phyloP scores from a whole-genome alignment of 768 basidiomycete genomes.

The Tricholoma flavovirens region DNA sequence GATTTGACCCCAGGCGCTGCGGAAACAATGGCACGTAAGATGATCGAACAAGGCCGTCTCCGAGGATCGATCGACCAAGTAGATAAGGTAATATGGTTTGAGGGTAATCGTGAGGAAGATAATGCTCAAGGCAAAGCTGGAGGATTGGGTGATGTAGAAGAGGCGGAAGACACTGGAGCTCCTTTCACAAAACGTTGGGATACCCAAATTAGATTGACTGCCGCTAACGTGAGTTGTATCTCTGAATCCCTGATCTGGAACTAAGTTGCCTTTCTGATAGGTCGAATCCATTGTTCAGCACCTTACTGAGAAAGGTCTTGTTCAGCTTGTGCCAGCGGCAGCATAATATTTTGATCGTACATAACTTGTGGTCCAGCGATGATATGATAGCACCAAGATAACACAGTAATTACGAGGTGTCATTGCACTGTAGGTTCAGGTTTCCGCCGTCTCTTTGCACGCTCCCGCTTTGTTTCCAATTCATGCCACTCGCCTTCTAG shows the following conservation, averaged over 20 bases:
- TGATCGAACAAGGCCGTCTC: slow-evolving; percentile 96
- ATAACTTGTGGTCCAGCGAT: slow-evolving; percentile 9
- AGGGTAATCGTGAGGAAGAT: slow-evolving; percentile 80
- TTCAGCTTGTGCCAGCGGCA: slow-evolving; percentile 30
- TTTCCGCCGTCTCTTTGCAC: slow-evolving; percentile 74
- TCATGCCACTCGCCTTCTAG: slow-evolving; percentile 98
- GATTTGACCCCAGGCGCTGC: slow-evolving; percentile 89
- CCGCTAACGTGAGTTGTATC: slow-evolving; percentile 62
- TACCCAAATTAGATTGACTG: slow-evolving; percentile 82
- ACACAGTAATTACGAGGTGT: slow-evolving; percentile 22
- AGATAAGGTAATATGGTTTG: slow-evolving; percentile 91
- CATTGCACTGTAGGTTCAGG: slow-evolving; percentile 42
- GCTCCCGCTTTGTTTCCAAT: slow-evolving; percentile 88
- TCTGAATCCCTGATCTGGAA: not conserved
- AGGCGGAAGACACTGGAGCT: slow-evolving; percentile 81
- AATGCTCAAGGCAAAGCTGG: slow-evolving; percentile 93
- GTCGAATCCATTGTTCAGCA: slow-evolving; percentile 87
- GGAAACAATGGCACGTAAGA: slow-evolving; percentile 95
- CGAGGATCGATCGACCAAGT: slow-evolving; percentile 96
- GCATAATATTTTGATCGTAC: slow-evolving; percentile 13
- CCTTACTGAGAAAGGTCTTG: slow-evolving; percentile 65
- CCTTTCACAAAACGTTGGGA: slow-evolving; percentile 97
- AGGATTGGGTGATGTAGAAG: slow-evolving; percentile 85
- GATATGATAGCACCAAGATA: slow-evolving; percentile 23
- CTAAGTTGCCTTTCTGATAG: slow-evolving; percentile 30